Base-by-base conservation (phyloP, 257 asterid genomes). In the Echium plantagineum region DNA sequence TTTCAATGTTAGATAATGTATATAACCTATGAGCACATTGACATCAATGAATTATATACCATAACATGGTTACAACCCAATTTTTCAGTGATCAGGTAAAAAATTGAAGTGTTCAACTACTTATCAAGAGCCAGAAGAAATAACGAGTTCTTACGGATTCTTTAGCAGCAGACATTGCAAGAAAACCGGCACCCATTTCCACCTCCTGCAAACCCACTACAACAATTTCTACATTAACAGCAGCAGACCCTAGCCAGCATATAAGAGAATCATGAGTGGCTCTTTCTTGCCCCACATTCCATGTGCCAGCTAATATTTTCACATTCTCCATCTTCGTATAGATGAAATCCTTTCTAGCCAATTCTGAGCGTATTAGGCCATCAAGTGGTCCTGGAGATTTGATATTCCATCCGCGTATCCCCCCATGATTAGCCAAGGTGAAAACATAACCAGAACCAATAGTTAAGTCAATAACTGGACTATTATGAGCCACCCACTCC, bases 171-270 rank as follows among this genome's bases (percentile, higher is more conserved):
- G 99, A 84, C 84, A 93, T 75, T 58, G 99, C 97, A 21, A 93
- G 94, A 85, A 93, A 93, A 76, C 99, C 99, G 77, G 99, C 99
- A 63, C 99, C 99, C 97, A 89, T 93, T 74, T 89, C 99, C 79
- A 93, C 96, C 77, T 93, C 99, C 74, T 93, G 99, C 79, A 93
- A 71, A 70, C 98, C 98, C 52, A 83, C 87, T 49, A 89, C 94
- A 66, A 93, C 69, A 46, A 89, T 79, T 71, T 78, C 94, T 62
- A 78, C 61, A 60, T 83, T 93, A 31, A 83, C 81, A 59, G 93
- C 97, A 26, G 83, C 84, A 15, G 84, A 84, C 62, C 95, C 95
- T 55, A 93, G 74, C 99, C 99, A 93, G 57, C 94, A 79, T 68
- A 89, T 66, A 67, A 93, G 83, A 60, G 99, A 78, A 80, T 93